phyloP scores from a whole-genome alignment of 306 rosid genomes.

The Herpetospermum pedunculosum region DNA sequence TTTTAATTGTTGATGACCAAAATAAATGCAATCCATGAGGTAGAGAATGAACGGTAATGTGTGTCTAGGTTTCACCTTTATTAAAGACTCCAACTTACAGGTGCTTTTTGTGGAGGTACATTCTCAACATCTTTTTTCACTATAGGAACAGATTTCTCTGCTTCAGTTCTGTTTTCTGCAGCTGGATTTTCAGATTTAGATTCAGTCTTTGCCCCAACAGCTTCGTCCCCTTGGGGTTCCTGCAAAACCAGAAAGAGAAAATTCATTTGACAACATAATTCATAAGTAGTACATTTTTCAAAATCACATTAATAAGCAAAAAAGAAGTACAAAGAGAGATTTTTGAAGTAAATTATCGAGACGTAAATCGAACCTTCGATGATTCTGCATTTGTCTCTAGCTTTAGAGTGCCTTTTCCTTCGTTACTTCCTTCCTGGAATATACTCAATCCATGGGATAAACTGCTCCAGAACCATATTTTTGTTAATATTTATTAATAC shows the following conservation, averaged over 20 bases:
- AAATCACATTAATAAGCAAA: background rate
- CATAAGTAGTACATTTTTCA: background rate
- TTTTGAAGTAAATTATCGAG: background rate
- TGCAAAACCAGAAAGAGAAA: conserved; percentile 14
- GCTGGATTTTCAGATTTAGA: conserved; percentile 32
- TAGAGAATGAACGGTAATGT: background rate
- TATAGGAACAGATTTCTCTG: conserved; percentile 45
- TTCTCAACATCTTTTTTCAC: conserved; percentile 60
- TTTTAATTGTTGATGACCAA: background rate
- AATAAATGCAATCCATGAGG: background rate
- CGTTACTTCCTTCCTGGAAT: conserved; percentile 59
- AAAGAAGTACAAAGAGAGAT: background rate
- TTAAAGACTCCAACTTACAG: conserved; percentile 27
- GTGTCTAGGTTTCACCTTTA: background rate
- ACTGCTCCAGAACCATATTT: conserved; percentile 40
- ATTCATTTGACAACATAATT: background rate
- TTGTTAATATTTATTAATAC: background rate
- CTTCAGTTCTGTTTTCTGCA: conserved; percentile 51
- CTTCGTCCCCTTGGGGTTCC: conserved; percentile 48
- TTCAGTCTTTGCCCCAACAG: conserved; percentile 40
- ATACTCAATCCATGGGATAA: conserved; percentile 77
- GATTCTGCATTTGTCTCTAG: conserved; percentile 52
- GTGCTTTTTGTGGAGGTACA: conserved; percentile 42
- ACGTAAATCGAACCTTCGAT: conserved; percentile 39
- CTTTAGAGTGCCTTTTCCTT: conserved; percentile 49